Percentiles rank a stretch among this genome's conserved stretches.
Conservation (phyloP, 306 rosid genomes). For the Cicer yamashitae region DNA sequence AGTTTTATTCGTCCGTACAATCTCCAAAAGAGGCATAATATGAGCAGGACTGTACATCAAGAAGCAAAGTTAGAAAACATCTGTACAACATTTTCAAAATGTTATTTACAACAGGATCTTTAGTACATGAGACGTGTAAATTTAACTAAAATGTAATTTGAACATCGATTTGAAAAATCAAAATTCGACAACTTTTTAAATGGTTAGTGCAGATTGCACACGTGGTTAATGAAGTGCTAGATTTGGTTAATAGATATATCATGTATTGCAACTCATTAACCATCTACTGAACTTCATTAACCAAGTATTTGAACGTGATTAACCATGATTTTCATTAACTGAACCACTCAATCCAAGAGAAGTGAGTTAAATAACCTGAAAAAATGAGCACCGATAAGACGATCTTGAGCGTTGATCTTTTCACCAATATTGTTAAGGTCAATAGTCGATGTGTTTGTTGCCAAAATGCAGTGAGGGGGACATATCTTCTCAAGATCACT, state of each 20-base stretch:
- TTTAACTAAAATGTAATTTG: no score
- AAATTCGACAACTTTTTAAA: no score
- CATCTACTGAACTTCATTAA: no score
- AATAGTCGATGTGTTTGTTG: constrained; percentile 89
- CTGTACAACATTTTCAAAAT: constrained; percentile 23
- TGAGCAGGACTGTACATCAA: constrained; percentile 92
- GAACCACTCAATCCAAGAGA: neutral
- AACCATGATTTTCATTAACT: no score
- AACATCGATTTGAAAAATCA: no score
- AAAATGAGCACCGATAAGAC: constrained; percentile 94
- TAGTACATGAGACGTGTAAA: neutral
- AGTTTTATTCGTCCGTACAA: constrained; percentile 85
- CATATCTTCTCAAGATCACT: constrained; percentile 86
- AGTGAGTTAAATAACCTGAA: constrained; percentile 70
- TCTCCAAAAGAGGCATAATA: constrained; percentile 96
- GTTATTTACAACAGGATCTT: constrained; percentile 33
- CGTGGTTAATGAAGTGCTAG: no score
- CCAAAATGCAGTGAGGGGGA: constrained; percentile 86
- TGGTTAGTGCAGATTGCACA: no score
- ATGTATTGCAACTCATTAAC: no score
- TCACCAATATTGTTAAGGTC: constrained; percentile 82
- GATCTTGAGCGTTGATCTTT: constrained; percentile 74
- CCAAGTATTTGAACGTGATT: no score
- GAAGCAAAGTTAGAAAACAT: constrained; percentile 43
- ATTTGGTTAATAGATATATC: no score